These are phyloP conservation scores for Pseudovirgaria hyperparasitica DNA, from an alignment of 2,329 filamentous ascomycete species.

Conservation along the genomic window DNA sequence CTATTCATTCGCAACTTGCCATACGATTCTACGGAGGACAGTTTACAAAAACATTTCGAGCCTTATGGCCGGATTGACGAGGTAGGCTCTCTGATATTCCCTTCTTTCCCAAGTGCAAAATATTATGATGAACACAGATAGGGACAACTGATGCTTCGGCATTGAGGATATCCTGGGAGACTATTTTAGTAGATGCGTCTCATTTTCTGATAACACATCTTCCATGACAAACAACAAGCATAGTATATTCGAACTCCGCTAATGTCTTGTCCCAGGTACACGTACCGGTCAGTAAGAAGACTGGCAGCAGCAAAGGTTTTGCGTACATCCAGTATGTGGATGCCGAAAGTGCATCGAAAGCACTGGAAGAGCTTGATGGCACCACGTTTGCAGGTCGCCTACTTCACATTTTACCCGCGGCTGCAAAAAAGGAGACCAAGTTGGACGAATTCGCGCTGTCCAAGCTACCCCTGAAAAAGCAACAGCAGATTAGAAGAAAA, in stretches of 20 bases:
- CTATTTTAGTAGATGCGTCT: constrained; percentile 99
- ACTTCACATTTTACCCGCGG: constrained; percentile 76
- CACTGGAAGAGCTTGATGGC: constrained; percentile 69
- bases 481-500: constrained; percentile 79
- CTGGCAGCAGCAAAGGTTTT: constrained; percentile 74
- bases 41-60: constrained; percentile 59
- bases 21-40: constrained; percentile 65
- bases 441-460: constrained; percentile 83
- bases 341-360: constrained; percentile 59
- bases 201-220: constrained; percentile 55
- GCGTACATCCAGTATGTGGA: constrained; percentile 72
- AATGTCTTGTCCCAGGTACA: constrained; percentile 59
- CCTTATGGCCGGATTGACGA: constrained; percentile 69
- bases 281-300: constrained; percentile 58
- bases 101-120: constrained; percentile 11
- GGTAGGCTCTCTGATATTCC: constrained; percentile 46
- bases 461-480: constrained; percentile 87
- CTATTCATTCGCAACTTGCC: constrained; percentile 84
- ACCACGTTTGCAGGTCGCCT: constrained; percentile 86
- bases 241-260: constrained; percentile 12
- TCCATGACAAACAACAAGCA: constrained; percentile 8
- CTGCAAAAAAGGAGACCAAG: constrained; percentile 66
- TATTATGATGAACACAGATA: constrained; percentile 93
- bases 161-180: constrained; percentile 84
- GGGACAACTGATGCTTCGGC: constrained; percentile 98